Evolutionary conservation across 306 rosid species (phyloP).

Genomic region (Purshia tridentata): DNA sequence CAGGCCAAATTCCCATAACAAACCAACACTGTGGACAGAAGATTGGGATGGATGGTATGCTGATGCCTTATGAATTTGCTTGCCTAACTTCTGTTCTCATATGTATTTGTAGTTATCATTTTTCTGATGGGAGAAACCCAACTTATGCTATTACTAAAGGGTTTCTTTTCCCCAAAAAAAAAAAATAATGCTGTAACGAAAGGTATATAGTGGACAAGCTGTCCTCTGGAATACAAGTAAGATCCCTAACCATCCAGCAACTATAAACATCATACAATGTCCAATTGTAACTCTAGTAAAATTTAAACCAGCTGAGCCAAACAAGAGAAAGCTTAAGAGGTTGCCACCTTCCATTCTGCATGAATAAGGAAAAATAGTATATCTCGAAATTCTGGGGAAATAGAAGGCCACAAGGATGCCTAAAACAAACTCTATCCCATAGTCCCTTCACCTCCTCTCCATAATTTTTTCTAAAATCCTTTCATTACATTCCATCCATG

Average conservation of each 20-base stretch:
- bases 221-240: background rate
- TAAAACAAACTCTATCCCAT: too few relatives aligned
- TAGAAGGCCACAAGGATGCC: too few relatives aligned
- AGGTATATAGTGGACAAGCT: background rate
- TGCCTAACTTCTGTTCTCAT: background rate
- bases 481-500: too few relatives aligned
- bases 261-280: background rate
- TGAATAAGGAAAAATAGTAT: too few relatives aligned
- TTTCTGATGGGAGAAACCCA: too few relatives aligned
- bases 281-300: background rate
- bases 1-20: constrained; percentile 68
- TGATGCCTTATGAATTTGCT: background rate
- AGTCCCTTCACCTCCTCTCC: too few relatives aligned
- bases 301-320: background rate
- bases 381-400: too few relatives aligned
- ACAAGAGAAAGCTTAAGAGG: background rate
- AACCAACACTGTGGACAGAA: constrained; percentile 86
- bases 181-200: background rate
- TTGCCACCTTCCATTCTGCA: background rate
- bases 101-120: background rate
- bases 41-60: constrained; percentile 98
- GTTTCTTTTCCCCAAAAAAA: too few relatives aligned
- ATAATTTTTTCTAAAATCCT: too few relatives aligned
- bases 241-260: background rate
- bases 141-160: too few relatives aligned